A percentile compares a stretch with the other conserved stretches of the same genome.
Conservation (phyloP, 768 basidiomycete species). For the Rhizopogon rudus region DNA sequence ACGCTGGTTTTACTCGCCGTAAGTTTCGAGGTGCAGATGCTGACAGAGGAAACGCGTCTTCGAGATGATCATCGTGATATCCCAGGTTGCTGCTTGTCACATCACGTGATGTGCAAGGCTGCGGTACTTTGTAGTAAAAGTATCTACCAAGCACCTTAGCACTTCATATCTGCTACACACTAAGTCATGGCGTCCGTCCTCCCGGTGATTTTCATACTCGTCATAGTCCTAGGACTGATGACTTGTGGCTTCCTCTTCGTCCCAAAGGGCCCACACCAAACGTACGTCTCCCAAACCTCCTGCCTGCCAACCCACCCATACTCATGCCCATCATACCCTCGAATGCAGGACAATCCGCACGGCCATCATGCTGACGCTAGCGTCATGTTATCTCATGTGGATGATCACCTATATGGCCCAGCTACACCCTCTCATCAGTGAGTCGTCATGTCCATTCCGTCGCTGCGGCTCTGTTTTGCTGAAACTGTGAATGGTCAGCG, state of each 20-base stretch:
- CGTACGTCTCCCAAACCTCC: constrained; percentile 45
- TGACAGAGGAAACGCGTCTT: too few species aligned
- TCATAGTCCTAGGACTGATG: constrained; percentile 62
- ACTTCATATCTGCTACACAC: neutral
- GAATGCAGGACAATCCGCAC: constrained; percentile 74
- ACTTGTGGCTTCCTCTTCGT: constrained; percentile 58
- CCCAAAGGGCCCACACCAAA: constrained; percentile 87
- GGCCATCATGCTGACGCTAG: constrained; percentile 68
- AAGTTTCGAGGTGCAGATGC: too few species aligned
- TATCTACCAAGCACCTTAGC: too few species aligned
- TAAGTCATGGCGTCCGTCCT: constrained; percentile 60
- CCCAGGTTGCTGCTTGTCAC: too few species aligned
- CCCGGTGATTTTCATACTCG: constrained; percentile 64
- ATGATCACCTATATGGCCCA: constrained; percentile 96
- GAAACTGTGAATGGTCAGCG: constrained; percentile 9
- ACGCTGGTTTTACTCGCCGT: too few species aligned
- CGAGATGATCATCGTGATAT: too few species aligned
- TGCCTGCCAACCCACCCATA: neutral
- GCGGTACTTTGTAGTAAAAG: neutral
- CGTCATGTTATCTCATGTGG: constrained; percentile 94
- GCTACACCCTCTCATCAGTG: constrained; percentile 85
- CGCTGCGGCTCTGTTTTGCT: neutral
- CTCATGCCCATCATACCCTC: neutral
- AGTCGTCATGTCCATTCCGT: constrained; percentile 15
- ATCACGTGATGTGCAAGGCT: neutral